Evolutionary conservation across 805 yeast genomes (phyloP).

Genomic region (Lipomyces starkeyi): DNA sequence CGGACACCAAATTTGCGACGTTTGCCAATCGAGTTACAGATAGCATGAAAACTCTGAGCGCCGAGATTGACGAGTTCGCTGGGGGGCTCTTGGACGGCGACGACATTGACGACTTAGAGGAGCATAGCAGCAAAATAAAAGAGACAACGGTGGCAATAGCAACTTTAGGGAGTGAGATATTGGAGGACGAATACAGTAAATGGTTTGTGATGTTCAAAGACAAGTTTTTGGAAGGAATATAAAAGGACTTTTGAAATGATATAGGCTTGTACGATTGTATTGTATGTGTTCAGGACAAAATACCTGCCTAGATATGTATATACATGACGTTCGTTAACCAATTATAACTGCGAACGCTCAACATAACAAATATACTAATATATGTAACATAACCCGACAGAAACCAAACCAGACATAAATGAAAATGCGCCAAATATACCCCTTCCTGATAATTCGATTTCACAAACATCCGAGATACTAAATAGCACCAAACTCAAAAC

Average conservation of each 20-base stretch:
- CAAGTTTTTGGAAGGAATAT: slow-evolving; percentile 21
- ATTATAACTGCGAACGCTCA: not conserved
- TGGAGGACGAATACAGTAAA: slow-evolving; percentile 22
- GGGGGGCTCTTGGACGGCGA: slow-evolving; percentile 23
- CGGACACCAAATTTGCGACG: not conserved
- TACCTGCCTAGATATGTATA: not conserved
- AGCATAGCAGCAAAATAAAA: not conserved
- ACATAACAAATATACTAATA: not conserved
- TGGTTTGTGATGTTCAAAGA: slow-evolving; percentile 27
- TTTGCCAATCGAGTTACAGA: slow-evolving; percentile 12
- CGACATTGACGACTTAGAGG: slow-evolving; percentile 6
- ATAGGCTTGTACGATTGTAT: not conserved
- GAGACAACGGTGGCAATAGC: slow-evolving; percentile 7
- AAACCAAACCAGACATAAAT: not conserved
- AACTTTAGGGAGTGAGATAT: not conserved
- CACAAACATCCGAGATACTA: not conserved
- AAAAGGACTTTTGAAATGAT: not conserved
- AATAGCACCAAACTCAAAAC: not conserved
- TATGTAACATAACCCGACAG: not conserved
- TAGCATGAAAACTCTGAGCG: not conserved
- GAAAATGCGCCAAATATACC: not conserved
- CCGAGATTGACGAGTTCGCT: slow-evolving; percentile 16
- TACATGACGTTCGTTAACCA: not conserved
- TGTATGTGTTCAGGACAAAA: not conserved
- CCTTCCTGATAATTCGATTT: not conserved